Evolutionary conservation across 176 grass and related monocot genomes (phyloP), one percentile per base, ranked within the genome.

Genomic region (Cenchrus americanus): DNA sequence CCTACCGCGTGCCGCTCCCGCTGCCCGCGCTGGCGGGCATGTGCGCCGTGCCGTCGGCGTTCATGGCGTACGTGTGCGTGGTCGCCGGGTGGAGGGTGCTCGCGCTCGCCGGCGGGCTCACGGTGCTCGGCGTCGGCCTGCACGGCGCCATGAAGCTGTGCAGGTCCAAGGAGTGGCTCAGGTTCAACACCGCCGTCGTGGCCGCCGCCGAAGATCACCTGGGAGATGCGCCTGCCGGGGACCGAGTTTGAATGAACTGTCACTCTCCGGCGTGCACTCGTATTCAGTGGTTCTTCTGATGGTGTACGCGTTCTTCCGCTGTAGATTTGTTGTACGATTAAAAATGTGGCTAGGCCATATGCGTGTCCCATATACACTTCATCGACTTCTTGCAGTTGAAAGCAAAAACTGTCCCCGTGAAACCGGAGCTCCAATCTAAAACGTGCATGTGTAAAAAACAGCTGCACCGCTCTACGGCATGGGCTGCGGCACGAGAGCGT

Each of bases 1-100:
- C 90, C 10, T 92, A 88, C 73, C 76, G 77, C 62, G 87, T 89
- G 69, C 87, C 84, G 26, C 74, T 90, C 0, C 34, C 32, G 57
- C 86, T 83, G 15, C 86, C 46, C 0, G 80, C 80, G 8, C 86
- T 88, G 8, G 73, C 49, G 0, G 74, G 66, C 11, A 79, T 88
- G 86, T 83, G 86, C 48, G 47, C 57, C 0, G 57, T 78, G 57
- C 86, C 74, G 32, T 88, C 86, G 23, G 74, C 66, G 44, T 83
- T 88, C 73, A 46, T 79, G 32, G 44, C 57, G 11, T 88, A 83
- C 66, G 86, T 88, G 22, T 54, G 66, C 80, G 46, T 3, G 0
- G 55, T 83, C 3, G 80, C 86, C 22, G 80, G 66, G 23, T 78
- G 73, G 86, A 78, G 47, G 80, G 86, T 79, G 48, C 49, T 83